A percentile compares a stretch with the other conserved stretches of the same genome.
Evolutionary conservation across 2,329 filamentous ascomycete genomes (phyloP).

Genomic region (Fusarium domesticum): DNA sequence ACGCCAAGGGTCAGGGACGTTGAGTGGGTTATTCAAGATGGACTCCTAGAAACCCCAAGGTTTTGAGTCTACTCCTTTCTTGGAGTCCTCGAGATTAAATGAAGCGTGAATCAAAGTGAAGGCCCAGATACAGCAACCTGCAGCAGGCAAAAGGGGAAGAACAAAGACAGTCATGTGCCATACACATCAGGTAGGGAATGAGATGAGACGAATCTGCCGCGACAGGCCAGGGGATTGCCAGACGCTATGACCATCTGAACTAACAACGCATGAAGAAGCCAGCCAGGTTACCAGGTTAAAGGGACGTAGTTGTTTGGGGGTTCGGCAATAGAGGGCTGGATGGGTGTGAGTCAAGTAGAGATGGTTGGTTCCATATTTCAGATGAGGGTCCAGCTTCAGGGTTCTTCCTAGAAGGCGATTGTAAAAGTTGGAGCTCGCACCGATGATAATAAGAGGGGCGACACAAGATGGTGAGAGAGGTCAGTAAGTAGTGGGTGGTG

Average conservation of each 20-base stretch:
- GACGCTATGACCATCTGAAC: constrained; percentile 24
- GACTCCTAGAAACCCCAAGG: constrained; percentile 10
- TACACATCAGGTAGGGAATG: constrained; percentile 19
- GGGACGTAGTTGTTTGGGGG: constrained; percentile 31
- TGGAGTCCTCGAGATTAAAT: constrained; percentile 11
- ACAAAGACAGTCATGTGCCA: constrained; percentile 12
- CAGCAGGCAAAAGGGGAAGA: constrained; percentile 13
- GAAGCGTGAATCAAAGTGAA: constrained; percentile 7
- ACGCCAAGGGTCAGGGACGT: constrained; percentile 15
- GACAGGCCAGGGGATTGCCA: constrained; percentile 20
- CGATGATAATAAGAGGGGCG: constrained; percentile 8
- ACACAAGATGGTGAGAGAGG: constrained; percentile 6
- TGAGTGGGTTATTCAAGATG: constrained; percentile 5
- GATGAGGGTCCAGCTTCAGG: constrained; percentile 18
- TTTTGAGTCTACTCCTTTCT: constrained; percentile 21
- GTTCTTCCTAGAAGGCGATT: constrained; percentile 11
- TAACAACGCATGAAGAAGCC: constrained; percentile 28
- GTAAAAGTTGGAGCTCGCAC: constrained; percentile 7
- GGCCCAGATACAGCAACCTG: background rate
- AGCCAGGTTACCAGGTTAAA: constrained; percentile 30
- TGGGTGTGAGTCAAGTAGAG: constrained; percentile 25
- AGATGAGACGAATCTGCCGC: constrained; percentile 32
- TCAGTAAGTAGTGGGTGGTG: constrained; percentile 1
- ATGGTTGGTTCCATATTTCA: constrained; percentile 1
- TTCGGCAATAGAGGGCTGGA: constrained; percentile 27